Base-by-base conservation (phyloP, 1,284 basidiomycete species). In the Microbotryum silenes-acaulis region DNA sequence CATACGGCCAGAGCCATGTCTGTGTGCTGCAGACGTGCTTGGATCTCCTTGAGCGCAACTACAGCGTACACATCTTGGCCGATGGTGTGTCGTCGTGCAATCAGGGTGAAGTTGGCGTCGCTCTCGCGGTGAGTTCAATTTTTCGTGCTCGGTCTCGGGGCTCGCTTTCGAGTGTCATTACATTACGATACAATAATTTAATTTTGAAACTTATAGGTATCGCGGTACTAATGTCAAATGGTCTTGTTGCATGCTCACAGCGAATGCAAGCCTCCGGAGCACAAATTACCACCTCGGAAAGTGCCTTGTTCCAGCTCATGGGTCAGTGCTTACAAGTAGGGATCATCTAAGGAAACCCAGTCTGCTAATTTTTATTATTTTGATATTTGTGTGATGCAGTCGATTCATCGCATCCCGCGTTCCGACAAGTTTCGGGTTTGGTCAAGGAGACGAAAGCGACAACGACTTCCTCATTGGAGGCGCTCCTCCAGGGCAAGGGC, bases 81-180 rank as follows among this genome's bases (percentile, higher is more conserved):
- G 92, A 96, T 72, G 91, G 85, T 25, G 83, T 94, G 2, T 89
- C 88, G 2, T 88, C 85, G 48, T 86, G 83, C 70, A 91, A 93
- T 68, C 70, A 70, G 7, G 76, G 77, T 51, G 79, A 81, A 64
- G 74, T 79, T 4, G 70, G 74, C 1, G 66, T 79, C 33, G 78
- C 79, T 6, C 70, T 81, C n/a, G 75, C 72, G 54, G 74, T 65
- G 25, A 21, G 57, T 58, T 87, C 45, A 87, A 71, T 10, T 31
- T 16, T 42, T 18, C 37, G 4, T 16, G 16, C 37, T 42, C 37
- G 12, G 37, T 42, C 37, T 27, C 12, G 63, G 25, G 25, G n/a
- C 20, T 25, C 8, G 14, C 5, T 20, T 9, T 18, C 54, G 21
- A 18, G 16, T 27, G 27, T 27, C 27, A 27, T 27, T 27, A 27